These are phyloP conservation scores for Raffaelea ambrosiae DNA, from an alignment of 2,329 filamentous ascomycete genomes.

Conservation along the genomic window DNA sequence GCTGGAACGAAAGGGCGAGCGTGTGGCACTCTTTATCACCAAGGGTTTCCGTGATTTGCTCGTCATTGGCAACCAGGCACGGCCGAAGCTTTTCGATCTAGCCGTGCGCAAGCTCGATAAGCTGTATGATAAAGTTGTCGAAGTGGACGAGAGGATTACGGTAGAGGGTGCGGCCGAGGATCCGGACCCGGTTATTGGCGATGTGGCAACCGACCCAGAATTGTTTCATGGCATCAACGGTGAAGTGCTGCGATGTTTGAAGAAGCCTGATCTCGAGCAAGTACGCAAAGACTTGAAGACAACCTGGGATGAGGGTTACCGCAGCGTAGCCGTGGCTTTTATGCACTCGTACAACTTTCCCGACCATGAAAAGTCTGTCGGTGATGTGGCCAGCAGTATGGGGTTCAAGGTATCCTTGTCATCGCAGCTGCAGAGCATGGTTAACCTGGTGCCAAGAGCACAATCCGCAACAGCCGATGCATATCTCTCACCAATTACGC, in stretches of 20 bases:
- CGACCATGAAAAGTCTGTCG: conserved; percentile 12
- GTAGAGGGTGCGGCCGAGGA: conserved; percentile 6
- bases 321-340: conserved; percentile 26
- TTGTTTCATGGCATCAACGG: conserved; percentile 53
- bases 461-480: conserved; percentile 68
- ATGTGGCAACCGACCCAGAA: conserved; percentile 21
- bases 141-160: conserved; percentile 11
- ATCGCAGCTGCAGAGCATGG: conserved; percentile 39
- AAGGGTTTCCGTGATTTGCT: conserved; percentile 7
- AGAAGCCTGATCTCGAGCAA: conserved; percentile 42
- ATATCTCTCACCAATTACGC: conserved; percentile 63
- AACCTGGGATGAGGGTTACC: conserved; percentile 52
- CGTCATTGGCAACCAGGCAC: conserved; percentile 7
- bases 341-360: conserved; percentile 12
- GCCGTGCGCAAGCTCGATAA: conserved; percentile 14
- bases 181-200: conserved; percentile 17
- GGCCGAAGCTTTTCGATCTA: conserved; percentile 9
- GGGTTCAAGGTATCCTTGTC: conserved; percentile 2
- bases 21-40: conserved; percentile 2
- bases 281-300: conserved; percentile 48
- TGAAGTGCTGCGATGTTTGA: conserved; percentile 54
- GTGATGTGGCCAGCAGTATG: conserved; percentile 4
- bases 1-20: conserved; percentile 9
- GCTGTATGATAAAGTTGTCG: conserved; percentile 6
- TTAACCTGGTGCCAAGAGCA: conserved; percentile 61